Base-by-base conservation (phyloP, 225 moss, liverwort and hornwort species). In the Bryoerythrophyllum caledonicum region DNA sequence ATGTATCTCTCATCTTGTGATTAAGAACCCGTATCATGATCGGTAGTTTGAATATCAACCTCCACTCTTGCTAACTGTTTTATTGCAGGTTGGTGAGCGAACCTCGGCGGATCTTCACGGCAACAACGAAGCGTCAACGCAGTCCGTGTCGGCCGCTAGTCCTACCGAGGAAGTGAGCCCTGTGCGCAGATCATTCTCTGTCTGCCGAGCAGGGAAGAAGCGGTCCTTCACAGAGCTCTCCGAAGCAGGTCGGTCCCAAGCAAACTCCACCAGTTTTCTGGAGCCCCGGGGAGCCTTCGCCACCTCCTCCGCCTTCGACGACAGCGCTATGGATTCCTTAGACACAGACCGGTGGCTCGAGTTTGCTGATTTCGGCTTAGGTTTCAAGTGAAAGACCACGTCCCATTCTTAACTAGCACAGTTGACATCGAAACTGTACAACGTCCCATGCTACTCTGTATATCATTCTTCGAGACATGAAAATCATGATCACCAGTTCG, bases 271-370 rank as follows among this genome's bases (percentile, higher is more conserved):
- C 26, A 57, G 19, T 67, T 58, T 76, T 41, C 17, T 32, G 4
- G 79, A 80, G 72, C n/a, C 68, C 4, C 44, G 59, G 34, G 15
- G 23, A 26, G 16, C 28, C 19, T 75, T 79, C 1, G 41, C 57
- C 53, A 74, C 40, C 16, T 66, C 75, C 23, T 79, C 79, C 4
- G 79, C 46, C 55, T 46, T 67, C 5, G 75, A 72, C 8, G 65
- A 55, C 14, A 41, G 43, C 41, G 27, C 25, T 3, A 25, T 75
- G 24, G 65, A 75, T 43, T 55, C 48, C 28, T 30, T 75, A 11
- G 80, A 76, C 41, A 19, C 80, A 32, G 68, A 80, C 44, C 76
- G 69, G 23, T 83, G 83, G 80, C 60, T 83, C 10, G 80, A 83
- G 41, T 68, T 73, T 43, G 13, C 76, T 0, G 76, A 83, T 4